These are phyloP conservation scores for Debaryomyces sp. DNA, from an alignment of 1,139 yeast species.

Conservation along the genomic window DNA sequence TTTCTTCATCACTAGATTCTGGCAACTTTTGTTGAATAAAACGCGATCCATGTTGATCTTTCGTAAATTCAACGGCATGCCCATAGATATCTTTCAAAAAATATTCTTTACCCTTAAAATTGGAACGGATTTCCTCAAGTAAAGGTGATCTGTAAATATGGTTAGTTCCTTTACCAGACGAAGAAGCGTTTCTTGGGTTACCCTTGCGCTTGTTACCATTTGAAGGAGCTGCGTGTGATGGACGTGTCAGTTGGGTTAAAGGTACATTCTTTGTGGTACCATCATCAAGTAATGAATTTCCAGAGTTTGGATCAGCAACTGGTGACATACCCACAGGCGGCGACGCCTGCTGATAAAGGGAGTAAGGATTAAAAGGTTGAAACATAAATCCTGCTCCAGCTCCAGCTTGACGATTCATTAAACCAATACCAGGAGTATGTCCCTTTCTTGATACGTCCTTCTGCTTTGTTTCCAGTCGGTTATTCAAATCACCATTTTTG, in stretches of 20 bases:
- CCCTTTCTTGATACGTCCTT: slow-evolving; percentile 9
- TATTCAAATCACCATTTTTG: slow-evolving; percentile 1
- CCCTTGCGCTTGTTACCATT: slow-evolving; percentile 11
- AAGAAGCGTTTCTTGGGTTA: slow-evolving; percentile 12
- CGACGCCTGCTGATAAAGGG: slow-evolving; percentile 39
- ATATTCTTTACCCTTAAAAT: slow-evolving; percentile 62
- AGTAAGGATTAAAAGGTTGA: slow-evolving; percentile 54
- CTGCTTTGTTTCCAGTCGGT: background rate
- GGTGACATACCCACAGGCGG: slow-evolving; percentile 23
- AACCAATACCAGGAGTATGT: slow-evolving; percentile 44
- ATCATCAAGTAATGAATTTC: slow-evolving; percentile 7
- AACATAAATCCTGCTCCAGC: slow-evolving; percentile 44
- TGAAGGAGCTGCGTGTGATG: slow-evolving; percentile 12
- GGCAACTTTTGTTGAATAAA: slow-evolving; percentile 90
- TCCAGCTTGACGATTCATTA: slow-evolving; percentile 37
- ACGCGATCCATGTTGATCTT: slow-evolving; percentile 96
- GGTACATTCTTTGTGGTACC: slow-evolving; percentile 3
- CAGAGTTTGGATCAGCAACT: slow-evolving; percentile 12
- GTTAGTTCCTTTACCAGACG: slow-evolving; percentile 25
- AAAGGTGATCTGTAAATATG: slow-evolving; percentile 75
- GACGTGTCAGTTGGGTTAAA: slow-evolving; percentile 3
- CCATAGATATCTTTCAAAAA: slow-evolving; percentile 77
- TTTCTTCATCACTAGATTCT: slow-evolving; percentile 65
- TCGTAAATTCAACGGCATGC: slow-evolving; percentile 88
- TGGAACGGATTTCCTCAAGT: slow-evolving; percentile 82